phyloP scores from a whole-genome alignment of 2,329 filamentous ascomycete genomes.

The Gyromitra esculenta region DNA sequence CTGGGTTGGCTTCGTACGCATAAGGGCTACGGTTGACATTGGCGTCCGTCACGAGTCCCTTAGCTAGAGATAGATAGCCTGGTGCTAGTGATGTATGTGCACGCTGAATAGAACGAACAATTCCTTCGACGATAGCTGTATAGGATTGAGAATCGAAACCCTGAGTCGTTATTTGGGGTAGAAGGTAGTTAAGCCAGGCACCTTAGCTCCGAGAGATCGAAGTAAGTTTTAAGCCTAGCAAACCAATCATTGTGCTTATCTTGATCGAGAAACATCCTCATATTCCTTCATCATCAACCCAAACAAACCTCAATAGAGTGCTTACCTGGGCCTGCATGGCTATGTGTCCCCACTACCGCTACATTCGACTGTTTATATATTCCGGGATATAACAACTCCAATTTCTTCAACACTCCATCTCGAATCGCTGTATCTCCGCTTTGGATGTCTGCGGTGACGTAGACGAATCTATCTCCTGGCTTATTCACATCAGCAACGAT shows the following conservation, averaged over 20 bases:
- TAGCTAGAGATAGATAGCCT: conserved; percentile 77
- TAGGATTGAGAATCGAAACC: conserved; percentile 90
- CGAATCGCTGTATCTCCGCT: conserved; percentile 89
- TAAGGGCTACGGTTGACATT: conserved; percentile 91
- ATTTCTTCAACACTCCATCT: conserved; percentile 82
- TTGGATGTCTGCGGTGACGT: conserved; percentile 85
- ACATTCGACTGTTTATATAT: conserved; percentile 82
- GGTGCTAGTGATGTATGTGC: conserved; percentile 77
- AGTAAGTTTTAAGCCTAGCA: conserved; percentile 27
- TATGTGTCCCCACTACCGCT: conserved; percentile 91
- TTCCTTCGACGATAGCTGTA: conserved; percentile 85
- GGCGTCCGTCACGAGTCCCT: conserved; percentile 74
- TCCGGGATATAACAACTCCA: conserved; percentile 76
- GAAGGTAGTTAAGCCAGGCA: conserved; percentile 92
- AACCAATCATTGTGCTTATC: conserved; percentile 16
- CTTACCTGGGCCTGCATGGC: conserved; percentile 90
- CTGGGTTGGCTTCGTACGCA: conserved; percentile 86
- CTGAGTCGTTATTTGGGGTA: conserved; percentile 87
- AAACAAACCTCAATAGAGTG: conserved; percentile 72
- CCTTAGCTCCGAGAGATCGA: conserved; percentile 33
- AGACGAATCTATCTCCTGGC: conserved; percentile 79
- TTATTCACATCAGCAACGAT: conserved; percentile 77
- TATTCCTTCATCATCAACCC: not conserved
- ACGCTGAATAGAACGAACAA: conserved; percentile 79
- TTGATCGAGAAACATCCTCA: conserved; percentile 61